Base-by-base conservation (phyloP, 768 basidiomycete genomes). In the Pulveroboletus sp. region DNA sequence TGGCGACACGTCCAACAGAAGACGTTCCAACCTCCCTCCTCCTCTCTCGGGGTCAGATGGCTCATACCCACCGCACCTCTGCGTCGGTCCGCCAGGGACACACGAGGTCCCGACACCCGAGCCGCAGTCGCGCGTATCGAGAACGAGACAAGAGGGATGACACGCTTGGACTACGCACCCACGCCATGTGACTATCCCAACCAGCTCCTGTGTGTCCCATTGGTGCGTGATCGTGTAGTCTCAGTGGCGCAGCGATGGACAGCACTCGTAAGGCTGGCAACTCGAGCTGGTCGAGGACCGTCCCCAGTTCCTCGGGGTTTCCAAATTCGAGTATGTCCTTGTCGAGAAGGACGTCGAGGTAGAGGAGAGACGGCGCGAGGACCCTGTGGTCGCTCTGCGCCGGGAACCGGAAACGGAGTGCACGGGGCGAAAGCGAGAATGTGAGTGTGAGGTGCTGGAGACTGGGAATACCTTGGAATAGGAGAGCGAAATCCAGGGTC, bases 301-400 rank as follows among this genome's bases (percentile, higher is more conserved):
- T 43, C 36, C 43, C 53, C 7, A 69, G 36, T 18, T 21, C 36
- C 9, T 50, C 31, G 1, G 57, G 57, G 21, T 65, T 45, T 11
- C 60, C 62, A 39, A 62, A 58, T 3, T 57, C 45, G 43, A 62
- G 50, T 35, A 47, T 41, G 38, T 60, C 65, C 37, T 15, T 47
- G 46, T 62, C 56, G n/a, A 67, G 54, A 9, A n/a, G 21, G 43
- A 66, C 11, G 12, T 62, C 47, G 21, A 66, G 46, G 8, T 8
- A 15, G 24, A 26, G 30, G 6, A 68, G 49, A 4, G 58, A 44
- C 5, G 33, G 31, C 2, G 15, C 48, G 33, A 56, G 37, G 14
- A 43, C 11, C 30, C 21, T 48, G 44, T 26, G 47, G 17, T 43
- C 28, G 9, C 21, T 36, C 27, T n/a, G 56, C 2, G 47, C n/a